phyloP scores from a whole-genome alignment of 306 rosid genomes.

The Lupinus albus region DNA sequence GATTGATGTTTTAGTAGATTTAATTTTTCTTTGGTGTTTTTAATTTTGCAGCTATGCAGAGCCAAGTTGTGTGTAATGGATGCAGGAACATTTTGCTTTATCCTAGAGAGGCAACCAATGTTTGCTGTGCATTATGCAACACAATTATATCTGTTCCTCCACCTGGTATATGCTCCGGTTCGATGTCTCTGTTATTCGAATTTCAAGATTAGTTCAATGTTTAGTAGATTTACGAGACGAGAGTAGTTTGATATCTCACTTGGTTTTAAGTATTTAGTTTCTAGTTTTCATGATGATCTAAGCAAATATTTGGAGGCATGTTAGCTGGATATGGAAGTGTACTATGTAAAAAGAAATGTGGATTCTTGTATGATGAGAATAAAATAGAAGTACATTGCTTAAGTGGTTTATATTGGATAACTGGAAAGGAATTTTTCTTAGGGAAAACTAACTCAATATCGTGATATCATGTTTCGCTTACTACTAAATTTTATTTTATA shows the following conservation, averaged over 20 bases:
- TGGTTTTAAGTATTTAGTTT: background rate
- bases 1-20: background rate
- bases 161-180: slow-evolving; percentile 49
- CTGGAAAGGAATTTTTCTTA: background rate
- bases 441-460: background rate
- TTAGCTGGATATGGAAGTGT: background rate
- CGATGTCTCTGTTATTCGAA: background rate
- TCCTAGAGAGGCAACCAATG: slow-evolving; percentile 80
- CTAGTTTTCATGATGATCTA: background rate
- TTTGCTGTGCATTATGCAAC: slow-evolving; percentile 75
- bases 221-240: background rate
- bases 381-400: background rate
- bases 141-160: slow-evolving; percentile 65
- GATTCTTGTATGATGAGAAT: background rate
- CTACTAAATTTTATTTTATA: background rate
- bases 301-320: background rate
- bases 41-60: slow-evolving; percentile 74
- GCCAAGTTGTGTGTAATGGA: slow-evolving; percentile 76
- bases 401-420: background rate
- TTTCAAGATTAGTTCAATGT: background rate
- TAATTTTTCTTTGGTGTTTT: slow-evolving; percentile 10
- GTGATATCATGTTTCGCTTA: background rate
- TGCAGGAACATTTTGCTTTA: slow-evolving; percentile 76
- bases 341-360: background rate
- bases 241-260: background rate